Base-by-base conservation (phyloP, 352 stramenopile genomes). In the Pythium sp. region DNA sequence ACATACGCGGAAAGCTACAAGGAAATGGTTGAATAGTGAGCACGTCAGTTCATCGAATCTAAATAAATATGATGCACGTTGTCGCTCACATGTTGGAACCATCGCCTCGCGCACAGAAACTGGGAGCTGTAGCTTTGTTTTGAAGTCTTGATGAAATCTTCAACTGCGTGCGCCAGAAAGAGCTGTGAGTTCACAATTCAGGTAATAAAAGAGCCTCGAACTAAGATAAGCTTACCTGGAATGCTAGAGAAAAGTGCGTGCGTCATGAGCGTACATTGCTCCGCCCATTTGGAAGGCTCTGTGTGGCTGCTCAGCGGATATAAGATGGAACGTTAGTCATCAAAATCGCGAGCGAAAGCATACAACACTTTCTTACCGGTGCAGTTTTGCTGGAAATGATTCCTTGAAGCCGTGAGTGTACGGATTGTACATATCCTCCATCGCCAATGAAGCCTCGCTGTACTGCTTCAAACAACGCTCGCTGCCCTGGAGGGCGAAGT, bases 221-320 rank as follows among this genome's bases (percentile, higher is more conserved):
- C 2, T 9, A 30, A 30, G 4, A 51, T 1, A 5, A 58, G 38
- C 65, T 30, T 74, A 91, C 87, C 77, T 73, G 89, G 86, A 60
- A 96, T 94, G 46, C 74, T 84, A 60, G 79, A 86, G 65, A 96
- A 96, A 1, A 96, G 62, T 7, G 86, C 82, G 69, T 96, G 89
- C 0, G 86, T 91, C 28, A 95, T 55, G 20, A 96, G 67, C 4
- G 89, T 96, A 69, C 86, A 93, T 14, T 95, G 86, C 57, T 87
- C 70, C 0, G 84, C 83, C 79, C 81, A 96, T 22, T 81, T 74
- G 11, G 80, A 76, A 51, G 89, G 72, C 34, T 90, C 76, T 9
- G 88, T 72, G 62, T 82, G 79, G 1, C 84, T 93, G 62, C 26
- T 43, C 20, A 15, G n/a, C 20, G 41, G 43, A 18, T 11, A 66